Conservation (phyloP, 1,284 basidiomycete species). For the Vanrija pseudolonga region DNA sequence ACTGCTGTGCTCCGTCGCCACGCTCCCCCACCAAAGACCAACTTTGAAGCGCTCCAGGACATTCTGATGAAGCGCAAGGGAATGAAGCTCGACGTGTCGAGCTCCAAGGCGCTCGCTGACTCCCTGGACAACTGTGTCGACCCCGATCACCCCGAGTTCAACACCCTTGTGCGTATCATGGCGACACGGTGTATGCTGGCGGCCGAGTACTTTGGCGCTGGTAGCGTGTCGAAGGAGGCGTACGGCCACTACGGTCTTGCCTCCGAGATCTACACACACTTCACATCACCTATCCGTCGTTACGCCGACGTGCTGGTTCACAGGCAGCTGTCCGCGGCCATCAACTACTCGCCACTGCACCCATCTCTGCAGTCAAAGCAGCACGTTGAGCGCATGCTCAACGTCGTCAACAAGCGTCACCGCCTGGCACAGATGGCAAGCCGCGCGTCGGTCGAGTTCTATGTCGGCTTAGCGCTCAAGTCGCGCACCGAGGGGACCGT, state of each 20-base stretch:
- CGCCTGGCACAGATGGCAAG: constrained; percentile 96
- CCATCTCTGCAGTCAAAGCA: constrained; percentile 81
- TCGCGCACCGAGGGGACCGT: constrained; percentile 56
- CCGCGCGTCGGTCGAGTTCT: constrained; percentile 93
- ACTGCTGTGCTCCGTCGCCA: constrained; percentile 95
- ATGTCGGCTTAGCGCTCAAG: constrained; percentile 88
- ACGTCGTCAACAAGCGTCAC: constrained; percentile 84
- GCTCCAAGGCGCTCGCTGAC: constrained; percentile 82
- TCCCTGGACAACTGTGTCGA: constrained; percentile 87
- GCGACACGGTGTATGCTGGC: constrained; percentile 97
- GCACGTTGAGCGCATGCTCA: constrained; percentile 82
- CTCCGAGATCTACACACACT: constrained; percentile 95
- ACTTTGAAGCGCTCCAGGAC: constrained; percentile 95
- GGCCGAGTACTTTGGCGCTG: constrained; percentile 97
- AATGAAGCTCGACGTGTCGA: constrained; percentile 84
- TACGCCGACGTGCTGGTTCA: constrained; percentile 96
- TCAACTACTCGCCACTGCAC: constrained; percentile 78
- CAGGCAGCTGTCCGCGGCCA: constrained; percentile 87
- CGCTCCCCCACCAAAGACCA: constrained; percentile 83
- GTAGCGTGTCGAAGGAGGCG: constrained; percentile 84
- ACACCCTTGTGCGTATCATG: constrained; percentile 98
- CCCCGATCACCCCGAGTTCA: constrained; percentile 78
- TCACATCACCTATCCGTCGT: constrained; percentile 87
- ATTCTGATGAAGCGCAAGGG: constrained; percentile 83
- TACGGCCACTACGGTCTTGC: constrained; percentile 98